A percentile compares a stretch with the other conserved stretches of the same genome.
These are phyloP conservation scores for Alternaria consortialis DNA, from an alignment of 2,329 filamentous ascomycete species.

Conservation along the genomic window DNA sequence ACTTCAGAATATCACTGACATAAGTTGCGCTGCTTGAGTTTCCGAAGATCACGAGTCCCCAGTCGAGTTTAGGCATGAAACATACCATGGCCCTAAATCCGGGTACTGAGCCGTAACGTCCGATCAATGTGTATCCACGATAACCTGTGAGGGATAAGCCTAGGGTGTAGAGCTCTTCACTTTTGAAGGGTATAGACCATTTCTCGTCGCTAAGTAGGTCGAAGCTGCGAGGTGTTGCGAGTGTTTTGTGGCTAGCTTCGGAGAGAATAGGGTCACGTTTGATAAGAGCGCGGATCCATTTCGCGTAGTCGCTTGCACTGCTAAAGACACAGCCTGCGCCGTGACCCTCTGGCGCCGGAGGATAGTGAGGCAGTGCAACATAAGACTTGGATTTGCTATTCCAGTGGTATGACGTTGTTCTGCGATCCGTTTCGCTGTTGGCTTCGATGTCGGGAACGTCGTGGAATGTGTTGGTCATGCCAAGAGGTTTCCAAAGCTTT, in stretches of 20 bases:
- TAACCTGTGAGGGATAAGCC: neutral
- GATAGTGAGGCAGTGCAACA: constrained; percentile 5
- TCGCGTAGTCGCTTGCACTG: constrained; percentile 32
- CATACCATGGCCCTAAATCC: neutral
- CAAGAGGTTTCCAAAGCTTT: too few species aligned
- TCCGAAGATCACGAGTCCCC: neutral
- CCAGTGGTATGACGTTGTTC: neutral
- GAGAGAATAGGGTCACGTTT: constrained; percentile 13
- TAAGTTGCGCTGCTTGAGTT: neutral
- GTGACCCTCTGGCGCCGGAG: constrained; percentile 23
- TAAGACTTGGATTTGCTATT: neutral
- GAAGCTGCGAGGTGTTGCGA: constrained; percentile 21
- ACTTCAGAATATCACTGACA: neutral
- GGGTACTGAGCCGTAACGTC: neutral
- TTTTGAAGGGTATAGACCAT: neutral
- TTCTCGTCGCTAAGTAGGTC: neutral
- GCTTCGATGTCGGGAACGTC: too few species aligned
- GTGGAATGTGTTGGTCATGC: too few species aligned
- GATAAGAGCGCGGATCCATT: constrained; percentile 38
- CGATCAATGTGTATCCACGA: neutral
- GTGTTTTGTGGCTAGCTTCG: constrained; percentile 21
- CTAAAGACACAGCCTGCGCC: constrained; percentile 37
- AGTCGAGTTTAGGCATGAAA: neutral
- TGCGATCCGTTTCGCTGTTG: too few species aligned
- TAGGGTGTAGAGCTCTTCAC: neutral